Evolutionary conservation across 2,329 filamentous ascomycete genomes (phyloP), one percentile per base, ranked within the genome.

Genomic region (Aureobasidium pullulans): DNA sequence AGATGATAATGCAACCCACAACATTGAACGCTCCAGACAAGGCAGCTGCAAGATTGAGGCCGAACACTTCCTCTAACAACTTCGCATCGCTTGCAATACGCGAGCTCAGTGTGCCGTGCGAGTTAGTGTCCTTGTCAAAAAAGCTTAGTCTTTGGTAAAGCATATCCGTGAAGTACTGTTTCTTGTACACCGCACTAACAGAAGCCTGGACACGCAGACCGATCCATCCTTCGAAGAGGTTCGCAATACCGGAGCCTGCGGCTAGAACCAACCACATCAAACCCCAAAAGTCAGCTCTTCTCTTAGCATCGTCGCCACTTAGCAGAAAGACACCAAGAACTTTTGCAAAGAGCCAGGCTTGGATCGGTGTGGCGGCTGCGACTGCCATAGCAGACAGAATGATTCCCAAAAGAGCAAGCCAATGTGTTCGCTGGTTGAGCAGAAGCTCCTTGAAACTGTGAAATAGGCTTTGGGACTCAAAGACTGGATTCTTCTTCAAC

Each of bases 221-320:
- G 6, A 53, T 16, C 32, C 31, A 60, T 8, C 40, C 58, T 23
- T 44, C 36, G 6, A 29, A 28, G 9, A 52, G 11, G 5, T 52
- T 39, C 13, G 34, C 40, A 36, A 54, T 32, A 7, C 37, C 39
- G 4, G 46, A 37, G n/a, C 58, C 40, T 29, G 42, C 6, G 10
- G 58, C 49, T 16, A 60, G 32, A 37, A 16, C 48, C 63, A 92
- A 80, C 72, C 87, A 96, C 90, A 96, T 96, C 66, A 85, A 76
- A 60, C 84, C 86, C 90, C 90, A 96, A 71, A 96, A 96, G 68
- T 90, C 84, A 11, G 46, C 32, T 36, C 46, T 49, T 11, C 46
- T 49, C 32, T 37, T 49, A 9, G 46, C 46, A n/a, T 36, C 32
- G 13, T 36, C 46, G 10, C 10, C 15, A 11, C 8, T 15, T 6